Base-by-base conservation (phyloP, 2,329 filamentous ascomycete species). In the Macroventuria anomochaeta region DNA sequence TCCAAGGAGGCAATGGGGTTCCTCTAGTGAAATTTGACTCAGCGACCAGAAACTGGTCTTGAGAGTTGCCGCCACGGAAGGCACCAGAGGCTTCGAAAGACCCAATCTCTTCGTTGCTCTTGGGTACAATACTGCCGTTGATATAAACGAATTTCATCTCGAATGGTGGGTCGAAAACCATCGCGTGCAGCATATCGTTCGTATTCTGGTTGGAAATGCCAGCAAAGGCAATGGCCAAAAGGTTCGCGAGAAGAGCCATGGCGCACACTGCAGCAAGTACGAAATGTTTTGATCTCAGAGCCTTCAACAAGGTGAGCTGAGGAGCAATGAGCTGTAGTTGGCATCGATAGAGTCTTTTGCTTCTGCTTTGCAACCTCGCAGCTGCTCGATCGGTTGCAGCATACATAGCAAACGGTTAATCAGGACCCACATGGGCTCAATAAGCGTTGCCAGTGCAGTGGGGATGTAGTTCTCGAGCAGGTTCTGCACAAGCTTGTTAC, bases 391-490 rank as follows among this genome's bases (percentile, higher is more conserved):
- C 0, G 85, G 85, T 25, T 85, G 80, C 0, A 87, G 56, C 7
- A 85, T 63, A 33, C 82, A 85, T 0, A 85, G 58, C 0, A 82
- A 47, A 0, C 84, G 75, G 34, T 84, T 86, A 0, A 88, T 51
- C 0, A 86, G 61, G 0, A 84, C 69, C 80, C 84, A 85, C 1
- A 83, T 75, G 0, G 85, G 84, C 29, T 88, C 85, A 0, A 86
- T 72, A 0, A 85, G 46, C 0, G 84, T 86, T 0, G 83, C 80
- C 3, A 86, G 71, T 0, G 77, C 73, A 0, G 82, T 85, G 0
- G 84, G 84, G 0, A 86, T 67, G 41, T 85, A 86, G 38, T 78
- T 80, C 37, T 77, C 71, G 0, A 80, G 15, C 0, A 81, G 38
- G 28, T 80, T 75, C 12, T 72, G 69, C 0, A 78, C 63, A 23